Evolutionary conservation across 2,329 filamentous ascomycete genomes (phyloP).

Genomic region (Aspergillus sp.): DNA sequence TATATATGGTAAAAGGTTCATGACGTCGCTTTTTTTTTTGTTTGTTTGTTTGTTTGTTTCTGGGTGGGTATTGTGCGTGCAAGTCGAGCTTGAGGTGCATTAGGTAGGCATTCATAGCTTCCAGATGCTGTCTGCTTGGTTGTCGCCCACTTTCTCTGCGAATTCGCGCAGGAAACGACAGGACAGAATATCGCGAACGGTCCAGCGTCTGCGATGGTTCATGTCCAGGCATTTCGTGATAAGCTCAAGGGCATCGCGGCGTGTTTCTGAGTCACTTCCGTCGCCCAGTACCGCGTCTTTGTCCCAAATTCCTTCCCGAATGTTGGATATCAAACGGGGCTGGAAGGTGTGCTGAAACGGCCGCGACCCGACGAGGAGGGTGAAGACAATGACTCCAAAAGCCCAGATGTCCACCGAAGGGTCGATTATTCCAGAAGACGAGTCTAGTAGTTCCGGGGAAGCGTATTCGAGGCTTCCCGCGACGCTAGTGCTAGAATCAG

Average conservation of each 20-base stretch:
- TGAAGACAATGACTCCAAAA: conserved; percentile 63
- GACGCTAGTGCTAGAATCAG: conserved; percentile 57
- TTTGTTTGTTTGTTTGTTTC: neutral
- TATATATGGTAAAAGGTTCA: neutral
- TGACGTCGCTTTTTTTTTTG: conserved; percentile 12
- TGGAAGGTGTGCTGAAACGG: conserved; percentile 63
- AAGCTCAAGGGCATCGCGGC: conserved; percentile 54
- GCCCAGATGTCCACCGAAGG: conserved; percentile 67
- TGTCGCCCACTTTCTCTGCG: conserved; percentile 31
- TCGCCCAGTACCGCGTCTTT: conserved; percentile 48
- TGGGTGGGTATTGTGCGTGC: neutral
- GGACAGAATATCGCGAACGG: conserved; percentile 55
- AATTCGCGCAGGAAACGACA: conserved; percentile 55
- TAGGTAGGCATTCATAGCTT: conserved; percentile 29
- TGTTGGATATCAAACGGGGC: conserved; percentile 59
- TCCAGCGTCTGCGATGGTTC: conserved; percentile 56
- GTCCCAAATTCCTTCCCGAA: conserved; percentile 61
- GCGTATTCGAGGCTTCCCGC: conserved; percentile 61
- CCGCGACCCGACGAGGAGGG: conserved; percentile 59
- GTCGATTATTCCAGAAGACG: conserved; percentile 40
- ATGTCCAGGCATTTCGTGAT: conserved; percentile 61
- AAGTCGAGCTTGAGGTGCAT: neutral
- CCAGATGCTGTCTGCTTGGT: conserved; percentile 34
- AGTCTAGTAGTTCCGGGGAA: conserved; percentile 47
- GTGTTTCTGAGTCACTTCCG: conserved; percentile 34